Evolutionary conservation across 768 basidiomycete genomes (phyloP).

Genomic region (Boletales sp.): DNA sequence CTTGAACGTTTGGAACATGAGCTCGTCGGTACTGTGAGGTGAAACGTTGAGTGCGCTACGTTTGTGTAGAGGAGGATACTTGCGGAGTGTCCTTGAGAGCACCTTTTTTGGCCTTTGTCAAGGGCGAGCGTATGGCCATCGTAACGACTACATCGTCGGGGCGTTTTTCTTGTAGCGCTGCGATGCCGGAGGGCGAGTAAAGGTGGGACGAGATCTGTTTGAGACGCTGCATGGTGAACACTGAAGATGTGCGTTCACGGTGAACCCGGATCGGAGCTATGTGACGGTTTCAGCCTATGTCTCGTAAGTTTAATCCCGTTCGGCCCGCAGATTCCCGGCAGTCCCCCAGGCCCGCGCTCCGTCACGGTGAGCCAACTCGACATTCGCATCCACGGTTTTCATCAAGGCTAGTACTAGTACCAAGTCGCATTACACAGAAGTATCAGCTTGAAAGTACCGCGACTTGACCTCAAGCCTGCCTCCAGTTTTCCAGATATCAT

Average conservation of each 20-base stretch:
- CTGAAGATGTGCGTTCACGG: neutral
- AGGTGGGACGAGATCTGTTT: slow-evolving; percentile 65
- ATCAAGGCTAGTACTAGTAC: too few relatives aligned
- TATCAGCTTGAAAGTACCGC: too few relatives aligned
- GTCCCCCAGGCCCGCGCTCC: too few relatives aligned
- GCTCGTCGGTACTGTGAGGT: slow-evolving; percentile 61
- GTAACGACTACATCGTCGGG: slow-evolving; percentile 82
- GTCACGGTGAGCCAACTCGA: too few relatives aligned
- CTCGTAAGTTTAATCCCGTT: too few relatives aligned
- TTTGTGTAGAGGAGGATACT: slow-evolving; percentile 15
- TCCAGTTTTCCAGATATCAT: neutral
- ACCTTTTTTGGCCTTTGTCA: slow-evolving; percentile 76
- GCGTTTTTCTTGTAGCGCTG: slow-evolving; percentile 52
- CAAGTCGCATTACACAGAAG: too few relatives aligned
- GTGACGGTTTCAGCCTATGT: too few relatives aligned
- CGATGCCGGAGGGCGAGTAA: slow-evolving; percentile 41
- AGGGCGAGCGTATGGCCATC: slow-evolving; percentile 71
- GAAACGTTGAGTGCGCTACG: slow-evolving; percentile 9
- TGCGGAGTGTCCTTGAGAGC: slow-evolving; percentile 68
- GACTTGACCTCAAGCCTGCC: too few relatives aligned
- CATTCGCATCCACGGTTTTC: too few relatives aligned
- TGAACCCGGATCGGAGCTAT: neutral
- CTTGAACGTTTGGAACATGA: slow-evolving; percentile 80
- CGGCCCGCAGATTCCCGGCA: too few relatives aligned
- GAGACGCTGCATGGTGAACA: slow-evolving; percentile 60